Evolutionary conservation across 1,139 yeast species (phyloP).

Genomic region (Taphrina communis): DNA sequence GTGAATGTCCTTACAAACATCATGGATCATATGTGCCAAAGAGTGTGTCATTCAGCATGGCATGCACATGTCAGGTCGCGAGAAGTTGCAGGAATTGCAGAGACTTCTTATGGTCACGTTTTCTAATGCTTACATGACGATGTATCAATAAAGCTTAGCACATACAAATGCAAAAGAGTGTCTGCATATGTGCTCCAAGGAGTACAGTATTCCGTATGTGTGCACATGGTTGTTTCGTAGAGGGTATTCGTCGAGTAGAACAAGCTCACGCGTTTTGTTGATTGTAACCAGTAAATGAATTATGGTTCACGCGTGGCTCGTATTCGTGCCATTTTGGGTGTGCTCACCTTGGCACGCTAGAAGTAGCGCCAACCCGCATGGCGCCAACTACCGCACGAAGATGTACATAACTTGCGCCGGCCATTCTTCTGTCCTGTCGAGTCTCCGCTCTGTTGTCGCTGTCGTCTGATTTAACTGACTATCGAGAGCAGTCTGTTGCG

Average conservation of each 20-base stretch:
- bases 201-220: not conserved
- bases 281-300: not conserved
- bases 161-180: too few species aligned
- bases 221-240: not conserved
- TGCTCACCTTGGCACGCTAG: not conserved
- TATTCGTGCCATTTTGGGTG: not conserved
- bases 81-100: too few species aligned
- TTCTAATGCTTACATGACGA: too few species aligned
- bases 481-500: not conserved
- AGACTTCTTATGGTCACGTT: too few species aligned
- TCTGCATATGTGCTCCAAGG: too few species aligned
- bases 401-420: slow-evolving; percentile 4
- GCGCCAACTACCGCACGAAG: not conserved
- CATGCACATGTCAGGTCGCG: too few species aligned
- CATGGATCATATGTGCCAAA: too few species aligned
- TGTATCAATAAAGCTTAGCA: too few species aligned
- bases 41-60: too few species aligned
- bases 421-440: not conserved
- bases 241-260: not conserved
- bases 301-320: slow-evolving; percentile 8
- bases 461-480: not conserved
- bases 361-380: not conserved
- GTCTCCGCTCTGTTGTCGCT: not conserved
- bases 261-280: not conserved
- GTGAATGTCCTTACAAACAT: too few species aligned